phyloP scores from a whole-genome alignment of 1,139 yeast genomes.

The Arxiozyma bovina region DNA sequence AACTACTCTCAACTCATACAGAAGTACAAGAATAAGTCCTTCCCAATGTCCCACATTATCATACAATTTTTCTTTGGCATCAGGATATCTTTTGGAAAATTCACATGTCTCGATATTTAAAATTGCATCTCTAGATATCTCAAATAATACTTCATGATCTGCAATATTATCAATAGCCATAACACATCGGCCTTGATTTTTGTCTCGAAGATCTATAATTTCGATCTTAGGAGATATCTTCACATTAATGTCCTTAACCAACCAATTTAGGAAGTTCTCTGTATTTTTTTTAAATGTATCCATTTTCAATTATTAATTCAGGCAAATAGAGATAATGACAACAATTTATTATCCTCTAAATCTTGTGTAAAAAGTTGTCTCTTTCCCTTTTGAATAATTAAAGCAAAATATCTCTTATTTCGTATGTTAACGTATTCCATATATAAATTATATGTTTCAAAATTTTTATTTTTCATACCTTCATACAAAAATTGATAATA shows the following conservation, averaged over 20 bases:
- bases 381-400: too few species aligned
- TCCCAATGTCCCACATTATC: slow-evolving; percentile 62
- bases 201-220: slow-evolving; percentile 50
- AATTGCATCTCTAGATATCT: slow-evolving; percentile 52
- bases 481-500: too few species aligned
- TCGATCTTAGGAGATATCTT: slow-evolving; percentile 46
- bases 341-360: too few species aligned
- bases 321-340: too few species aligned
- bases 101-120: slow-evolving; percentile 53
- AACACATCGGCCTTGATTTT: slow-evolving; percentile 70
- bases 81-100: slow-evolving; percentile 34
- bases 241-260: slow-evolving; percentile 36
- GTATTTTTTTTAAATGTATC: slow-evolving; percentile 27
- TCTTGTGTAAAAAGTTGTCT: too few species aligned
- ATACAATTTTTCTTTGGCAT: slow-evolving; percentile 34
- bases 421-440: too few species aligned
- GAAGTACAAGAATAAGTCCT: slow-evolving; percentile 55
- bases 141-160: slow-evolving; percentile 54
- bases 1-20: slow-evolving; percentile 43
- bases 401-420: too few species aligned
- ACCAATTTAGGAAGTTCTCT: slow-evolving; percentile 45
- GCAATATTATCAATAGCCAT: slow-evolving; percentile 54
- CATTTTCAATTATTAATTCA: not conserved
- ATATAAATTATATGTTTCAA: not conserved
- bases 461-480: not conserved